Base-by-base conservation (phyloP, 306 rosid species). In the Fagus sylvatica region DNA sequence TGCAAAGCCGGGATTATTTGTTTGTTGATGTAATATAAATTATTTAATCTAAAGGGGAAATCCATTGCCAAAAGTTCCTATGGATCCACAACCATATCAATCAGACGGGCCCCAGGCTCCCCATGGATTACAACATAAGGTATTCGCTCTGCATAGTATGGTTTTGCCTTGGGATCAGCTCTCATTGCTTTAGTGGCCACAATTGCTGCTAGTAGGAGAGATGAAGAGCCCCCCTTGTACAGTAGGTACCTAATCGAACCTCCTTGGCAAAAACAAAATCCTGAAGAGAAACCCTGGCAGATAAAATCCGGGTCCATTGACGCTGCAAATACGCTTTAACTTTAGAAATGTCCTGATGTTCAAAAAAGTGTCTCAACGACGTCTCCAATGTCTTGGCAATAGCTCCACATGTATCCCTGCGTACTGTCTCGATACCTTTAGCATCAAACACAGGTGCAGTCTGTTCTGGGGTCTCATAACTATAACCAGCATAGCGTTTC, bases 201-300 rank as follows among this genome's bases (percentile, higher is more conserved):
- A 85, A 94, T 90, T 81, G 98, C 98, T 37, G 97, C 94, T 17
- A 97, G 98, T 80, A 97, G 98, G 83, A 94, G 94, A 61, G 92
- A 89, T 32, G 97, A 89, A 61, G 85, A 43, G 28, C 60, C 79
- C 60, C 79, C 87, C 90, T 90, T n/a, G 86, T 73, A 72, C 91
- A 83, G 84, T 94, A 94, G 74, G 92, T 89, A 74, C 98, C 98
- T 69, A 92, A 68, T 72, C 97, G 92, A 80, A 94, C 97, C 89
- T 94, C 98, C 85, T 94, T 94, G 65, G 97, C 97, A 86, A 94
- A 92, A 82, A 94, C 82, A 87, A 94, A 94, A 88, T 94, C 98
- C 83, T 89, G 85, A 74, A 89, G 84, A 80, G 95, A 89, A 74
- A 89, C 84, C 81, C 90, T 87, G 81, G 95, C 93, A 2, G 93